These are phyloP conservation scores for Cucurbita maxima DNA, from an alignment of 306 rosid species.

Conservation along the genomic window DNA sequence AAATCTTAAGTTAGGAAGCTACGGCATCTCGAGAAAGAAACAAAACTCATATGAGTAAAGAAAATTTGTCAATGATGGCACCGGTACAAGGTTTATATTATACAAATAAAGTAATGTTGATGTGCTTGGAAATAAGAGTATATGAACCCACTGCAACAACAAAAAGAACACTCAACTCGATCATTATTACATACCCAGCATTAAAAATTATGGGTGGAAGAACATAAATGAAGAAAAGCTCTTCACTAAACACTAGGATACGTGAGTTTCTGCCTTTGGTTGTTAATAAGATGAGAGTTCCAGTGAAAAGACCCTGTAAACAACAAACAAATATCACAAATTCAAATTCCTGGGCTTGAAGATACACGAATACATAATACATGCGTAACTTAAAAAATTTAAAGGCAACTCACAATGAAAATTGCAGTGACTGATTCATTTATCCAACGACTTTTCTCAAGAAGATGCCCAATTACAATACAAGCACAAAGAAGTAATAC, in stretches of 20 bases:
- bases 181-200: slow-evolving; percentile 32
- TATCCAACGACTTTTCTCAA: slow-evolving; percentile 41
- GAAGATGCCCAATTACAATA: slow-evolving; percentile 45
- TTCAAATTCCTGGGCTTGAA: not conserved
- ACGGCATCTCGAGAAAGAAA: not conserved
- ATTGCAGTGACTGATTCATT: slow-evolving; percentile 44
- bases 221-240: slow-evolving; percentile 51
- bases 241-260: slow-evolving; percentile 32
- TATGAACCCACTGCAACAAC: too few species aligned
- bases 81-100: not conserved
- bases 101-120: not conserved
- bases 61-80: not conserved
- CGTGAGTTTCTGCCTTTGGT: slow-evolving; percentile 38
- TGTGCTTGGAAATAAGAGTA: too few species aligned
- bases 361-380: not conserved
- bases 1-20: not conserved
- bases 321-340: slow-evolving; percentile 1
- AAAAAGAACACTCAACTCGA: too few species aligned
- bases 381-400: not conserved
- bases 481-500: slow-evolving; percentile 42
- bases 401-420: slow-evolving; percentile 31
- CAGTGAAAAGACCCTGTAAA: slow-evolving; percentile 42
- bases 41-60: not conserved
- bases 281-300: slow-evolving; percentile 30
- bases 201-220: slow-evolving; percentile 65